Percentiles rank a stretch among this genome's conserved stretches.
phyloP scores from a whole-genome alignment of 2,329 filamentous ascomycete species.

The Celoporthe dispersa region DNA sequence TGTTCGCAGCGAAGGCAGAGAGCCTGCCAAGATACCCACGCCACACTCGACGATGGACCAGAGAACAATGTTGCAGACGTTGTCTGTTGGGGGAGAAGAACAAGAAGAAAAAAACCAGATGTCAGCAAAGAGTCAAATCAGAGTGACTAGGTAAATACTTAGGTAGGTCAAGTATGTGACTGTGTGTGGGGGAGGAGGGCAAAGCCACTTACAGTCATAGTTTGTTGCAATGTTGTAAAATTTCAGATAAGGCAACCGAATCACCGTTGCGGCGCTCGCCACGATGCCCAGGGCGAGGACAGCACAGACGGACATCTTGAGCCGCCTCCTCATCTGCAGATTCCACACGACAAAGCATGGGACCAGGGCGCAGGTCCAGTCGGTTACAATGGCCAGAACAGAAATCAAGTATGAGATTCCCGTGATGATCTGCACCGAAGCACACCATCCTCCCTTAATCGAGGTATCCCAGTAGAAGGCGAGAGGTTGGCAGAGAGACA shows the following conservation, averaged over 20 bases:
- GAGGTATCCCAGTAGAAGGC: constrained; percentile 12
- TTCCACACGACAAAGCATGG: constrained; percentile 21
- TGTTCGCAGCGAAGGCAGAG: constrained; percentile 19
- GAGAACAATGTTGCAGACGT: constrained; percentile 17
- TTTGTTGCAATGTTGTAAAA: constrained; percentile 11
- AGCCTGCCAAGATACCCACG: constrained; percentile 18
- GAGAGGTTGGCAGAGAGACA: constrained; percentile 14
- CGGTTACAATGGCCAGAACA: constrained; percentile 11
- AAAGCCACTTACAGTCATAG: constrained; percentile 9
- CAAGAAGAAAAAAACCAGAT: neutral
- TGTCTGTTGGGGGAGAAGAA: constrained; percentile 11
- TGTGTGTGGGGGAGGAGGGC: no score
- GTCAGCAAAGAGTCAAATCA: neutral
- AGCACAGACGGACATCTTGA: constrained; percentile 18
- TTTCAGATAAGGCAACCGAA: constrained; percentile 14
- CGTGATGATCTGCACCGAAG: constrained; percentile 12
- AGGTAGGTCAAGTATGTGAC: neutral
- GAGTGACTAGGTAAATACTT: neutral
- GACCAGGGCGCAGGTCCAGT: constrained; percentile 19
- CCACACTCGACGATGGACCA: constrained; percentile 23
- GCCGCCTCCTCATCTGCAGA: constrained; percentile 16
- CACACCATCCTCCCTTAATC: constrained; percentile 18
- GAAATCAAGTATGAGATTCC: constrained; percentile 15
- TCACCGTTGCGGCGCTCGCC: constrained; percentile 18
- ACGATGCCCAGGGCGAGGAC: constrained; percentile 21